Evolutionary conservation across 2,329 filamentous ascomycete genomes (phyloP).

Genomic region (Pyrenochaeta sp.): DNA sequence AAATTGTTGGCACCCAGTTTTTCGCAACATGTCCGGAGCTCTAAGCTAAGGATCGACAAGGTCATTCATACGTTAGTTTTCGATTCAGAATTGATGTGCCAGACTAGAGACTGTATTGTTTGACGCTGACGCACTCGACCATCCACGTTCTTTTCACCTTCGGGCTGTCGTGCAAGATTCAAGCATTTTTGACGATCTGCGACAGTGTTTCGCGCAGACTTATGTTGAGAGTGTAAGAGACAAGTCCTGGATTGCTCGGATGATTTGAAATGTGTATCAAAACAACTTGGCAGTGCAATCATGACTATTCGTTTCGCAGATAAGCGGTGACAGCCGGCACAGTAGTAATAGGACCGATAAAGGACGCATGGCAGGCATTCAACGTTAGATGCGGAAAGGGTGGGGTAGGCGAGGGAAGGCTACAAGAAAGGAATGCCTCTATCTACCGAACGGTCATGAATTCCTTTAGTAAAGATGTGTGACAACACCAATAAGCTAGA

Average conservation of each 20-base stretch:
- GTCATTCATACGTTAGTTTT: background rate
- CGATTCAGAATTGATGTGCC: background rate
- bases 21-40: background rate
- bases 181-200: background rate
- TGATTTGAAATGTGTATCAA: slow-evolving; percentile 2
- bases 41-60: background rate
- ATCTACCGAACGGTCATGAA: background rate
- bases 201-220: slow-evolving; percentile 3
- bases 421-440: slow-evolving; percentile 9
- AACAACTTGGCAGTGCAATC: slow-evolving; percentile 13
- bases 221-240: background rate
- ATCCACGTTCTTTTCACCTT: slow-evolving; percentile 1
- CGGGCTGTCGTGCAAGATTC: slow-evolving; percentile 6
- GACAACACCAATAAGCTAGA: background rate
- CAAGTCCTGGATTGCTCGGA: background rate
- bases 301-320: slow-evolving; percentile 17
- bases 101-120: background rate
- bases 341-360: slow-evolving; percentile 32
- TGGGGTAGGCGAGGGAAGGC: slow-evolving; percentile 21
- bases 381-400: slow-evolving; percentile 17
- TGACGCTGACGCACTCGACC: background rate
- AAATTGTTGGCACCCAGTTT: slow-evolving; percentile 4
- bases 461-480: background rate
- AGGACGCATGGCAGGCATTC: slow-evolving; percentile 22
- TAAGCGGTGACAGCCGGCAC: slow-evolving; percentile 34